Evolutionary conservation across 2,329 filamentous ascomycete genomes (phyloP).

Genomic region (Saccharata proteae): DNA sequence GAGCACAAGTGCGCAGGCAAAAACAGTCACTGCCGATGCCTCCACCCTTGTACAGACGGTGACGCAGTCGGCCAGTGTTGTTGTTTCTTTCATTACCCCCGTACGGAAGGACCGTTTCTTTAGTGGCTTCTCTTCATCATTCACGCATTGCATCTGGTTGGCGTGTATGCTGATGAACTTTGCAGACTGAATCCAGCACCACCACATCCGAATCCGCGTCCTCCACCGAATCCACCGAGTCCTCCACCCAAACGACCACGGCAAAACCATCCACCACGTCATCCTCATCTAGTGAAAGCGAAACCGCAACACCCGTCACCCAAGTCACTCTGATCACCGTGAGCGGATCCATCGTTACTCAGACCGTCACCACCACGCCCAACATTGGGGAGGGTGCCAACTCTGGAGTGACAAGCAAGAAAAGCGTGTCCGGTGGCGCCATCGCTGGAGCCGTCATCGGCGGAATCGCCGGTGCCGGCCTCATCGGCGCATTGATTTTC

Average conservation of each 20-base stretch:
- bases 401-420: conserved; percentile 9
- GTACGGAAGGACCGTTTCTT: conserved; percentile 3
- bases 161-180: background rate
- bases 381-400: conserved; percentile 4
- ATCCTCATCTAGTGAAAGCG: conserved; percentile 4
- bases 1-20: conserved; percentile 14
- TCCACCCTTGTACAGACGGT: conserved; percentile 19
- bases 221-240: background rate
- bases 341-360: conserved; percentile 30
- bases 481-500: conserved; percentile 26
- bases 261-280: conserved; percentile 11
- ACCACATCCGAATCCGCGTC: background rate
- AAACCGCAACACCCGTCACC: conserved; percentile 19
- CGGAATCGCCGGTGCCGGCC: conserved; percentile 24
- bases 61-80: conserved; percentile 11
- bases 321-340: conserved; percentile 29
- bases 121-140: conserved; percentile 4
- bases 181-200: background rate
- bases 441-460: conserved; percentile 37
- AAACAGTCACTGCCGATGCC: conserved; percentile 13
- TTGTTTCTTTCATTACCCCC: conserved; percentile 10
- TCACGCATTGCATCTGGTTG: background rate
- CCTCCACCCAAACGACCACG: conserved; percentile 11
- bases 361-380: conserved; percentile 31
- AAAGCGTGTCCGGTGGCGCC: conserved; percentile 25